Percentiles rank a stretch among this genome's conserved stretches.
These are phyloP conservation scores for Xylariaceae sp. DNA, from an alignment of 2,329 filamentous ascomycete species.

Conservation along the genomic window DNA sequence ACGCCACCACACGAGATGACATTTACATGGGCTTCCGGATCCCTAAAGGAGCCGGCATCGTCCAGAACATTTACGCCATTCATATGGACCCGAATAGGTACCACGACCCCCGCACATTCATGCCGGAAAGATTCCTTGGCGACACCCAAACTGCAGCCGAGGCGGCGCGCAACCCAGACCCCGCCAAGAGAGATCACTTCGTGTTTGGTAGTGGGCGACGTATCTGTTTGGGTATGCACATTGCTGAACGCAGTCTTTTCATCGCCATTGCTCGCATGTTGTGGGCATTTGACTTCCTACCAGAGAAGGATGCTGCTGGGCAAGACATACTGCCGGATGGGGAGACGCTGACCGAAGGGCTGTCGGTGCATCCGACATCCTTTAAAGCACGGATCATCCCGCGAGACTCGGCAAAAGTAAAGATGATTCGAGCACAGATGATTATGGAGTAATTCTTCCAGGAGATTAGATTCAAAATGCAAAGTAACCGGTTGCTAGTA, in stretches of 20 bases:
- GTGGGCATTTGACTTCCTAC: conserved; percentile 39
- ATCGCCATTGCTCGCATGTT: conserved; percentile 39
- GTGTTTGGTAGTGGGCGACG: conserved; percentile 17
- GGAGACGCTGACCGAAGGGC: background rate
- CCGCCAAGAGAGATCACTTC: conserved; percentile 16
- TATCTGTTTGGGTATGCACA: conserved; percentile 43
- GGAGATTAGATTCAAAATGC: no score
- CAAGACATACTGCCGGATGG: conserved; percentile 17
- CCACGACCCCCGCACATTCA: conserved; percentile 29
- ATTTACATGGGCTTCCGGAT: conserved; percentile 34
- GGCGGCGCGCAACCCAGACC: conserved; percentile 24
- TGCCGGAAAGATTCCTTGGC: conserved; percentile 29
- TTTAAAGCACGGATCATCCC: background rate
- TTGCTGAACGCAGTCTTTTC: conserved; percentile 26
- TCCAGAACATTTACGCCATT: conserved; percentile 35
- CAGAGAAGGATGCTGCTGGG: background rate
- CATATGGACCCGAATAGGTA: conserved; percentile 5
- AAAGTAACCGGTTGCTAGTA: no score
- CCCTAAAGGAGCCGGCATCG: conserved; percentile 35
- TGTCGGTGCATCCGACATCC: background rate
- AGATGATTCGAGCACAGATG: conserved; percentile 1
- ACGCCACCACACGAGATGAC: conserved; percentile 30
- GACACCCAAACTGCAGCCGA: conserved; percentile 20
- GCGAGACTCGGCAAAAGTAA: background rate
- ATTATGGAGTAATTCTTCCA: no score